A percentile compares a stretch with the other conserved stretches of the same genome.
These are phyloP conservation scores for Rachicladosporium sp. DNA, from an alignment of 2,329 filamentous ascomycete genomes.

Conservation along the genomic window DNA sequence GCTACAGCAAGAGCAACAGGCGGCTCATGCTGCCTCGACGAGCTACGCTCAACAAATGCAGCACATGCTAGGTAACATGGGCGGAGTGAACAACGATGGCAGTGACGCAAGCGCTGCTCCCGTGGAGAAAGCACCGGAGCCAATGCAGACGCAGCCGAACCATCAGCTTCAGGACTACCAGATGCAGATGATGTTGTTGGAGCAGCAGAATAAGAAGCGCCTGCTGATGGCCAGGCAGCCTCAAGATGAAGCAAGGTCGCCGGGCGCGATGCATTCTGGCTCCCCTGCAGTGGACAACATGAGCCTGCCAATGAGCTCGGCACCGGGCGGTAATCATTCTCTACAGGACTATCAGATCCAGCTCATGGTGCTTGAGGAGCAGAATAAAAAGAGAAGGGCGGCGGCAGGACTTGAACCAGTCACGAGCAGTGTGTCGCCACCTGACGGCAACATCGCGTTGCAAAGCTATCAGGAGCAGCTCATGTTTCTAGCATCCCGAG, in stretches of 20 bases:
- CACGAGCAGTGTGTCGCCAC: background rate
- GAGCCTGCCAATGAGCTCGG: too few relatives aligned
- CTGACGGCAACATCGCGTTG: background rate
- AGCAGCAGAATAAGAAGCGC: conserved; percentile 79
- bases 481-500: conserved; percentile 1
- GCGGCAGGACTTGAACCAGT: background rate
- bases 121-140: too few relatives aligned
- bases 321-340: background rate
- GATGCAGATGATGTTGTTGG: conserved; percentile 77
- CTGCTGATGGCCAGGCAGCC: conserved; percentile 75
- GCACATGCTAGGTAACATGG: too few relatives aligned
- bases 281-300: too few relatives aligned
- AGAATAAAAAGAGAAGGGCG: conserved; percentile 62
- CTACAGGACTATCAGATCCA: conserved; percentile 70
- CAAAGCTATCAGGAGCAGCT: background rate
- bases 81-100: too few relatives aligned
- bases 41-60: too few relatives aligned
- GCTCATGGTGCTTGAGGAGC: conserved; percentile 72
- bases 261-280: too few relatives aligned
- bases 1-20: background rate
- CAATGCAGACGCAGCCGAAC: conserved; percentile 30
- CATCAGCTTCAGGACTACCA: conserved; percentile 78
- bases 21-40: too few relatives aligned
- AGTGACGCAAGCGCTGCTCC: too few relatives aligned
- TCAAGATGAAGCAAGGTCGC: conserved; percentile 41